Evolutionary conservation across 2,329 filamentous ascomycete genomes (phyloP).

Genomic region (Cordyceps militaris): DNA sequence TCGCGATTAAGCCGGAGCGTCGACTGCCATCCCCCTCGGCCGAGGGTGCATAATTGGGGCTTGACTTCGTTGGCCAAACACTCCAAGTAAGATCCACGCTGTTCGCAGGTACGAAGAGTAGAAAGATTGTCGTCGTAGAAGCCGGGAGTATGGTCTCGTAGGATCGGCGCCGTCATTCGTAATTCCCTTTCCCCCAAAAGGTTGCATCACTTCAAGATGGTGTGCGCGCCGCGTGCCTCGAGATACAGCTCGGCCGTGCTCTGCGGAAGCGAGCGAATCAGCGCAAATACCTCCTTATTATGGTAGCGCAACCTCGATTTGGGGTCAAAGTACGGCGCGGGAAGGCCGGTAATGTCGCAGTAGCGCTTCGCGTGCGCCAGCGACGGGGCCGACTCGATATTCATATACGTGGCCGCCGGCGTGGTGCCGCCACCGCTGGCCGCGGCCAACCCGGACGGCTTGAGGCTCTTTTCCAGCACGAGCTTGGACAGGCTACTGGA

Average conservation of each 20-base stretch:
- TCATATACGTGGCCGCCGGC: constrained; percentile 82
- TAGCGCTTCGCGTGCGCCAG: constrained; percentile 80
- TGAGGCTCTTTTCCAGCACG: constrained; percentile 75
- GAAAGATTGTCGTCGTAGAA: not conserved
- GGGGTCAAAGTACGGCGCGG: constrained; percentile 88
- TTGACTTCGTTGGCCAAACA: constrained; percentile 96
- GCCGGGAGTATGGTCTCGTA: not conserved
- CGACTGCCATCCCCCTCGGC: constrained; percentile 76
- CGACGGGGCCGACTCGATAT: constrained; percentile 90
- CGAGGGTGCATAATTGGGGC: constrained; percentile 76
- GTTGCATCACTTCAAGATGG: constrained; percentile 65
- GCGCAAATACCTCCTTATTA: constrained; percentile 82
- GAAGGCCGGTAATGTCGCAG: constrained; percentile 90
- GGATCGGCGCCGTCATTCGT: not conserved
- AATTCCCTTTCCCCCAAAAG: not conserved
- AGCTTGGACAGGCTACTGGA: constrained; percentile 80
- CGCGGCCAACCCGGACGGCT: constrained; percentile 19
- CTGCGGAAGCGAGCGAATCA: constrained; percentile 74
- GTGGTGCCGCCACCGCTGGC: constrained; percentile 31
- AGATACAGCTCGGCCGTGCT: constrained; percentile 81
- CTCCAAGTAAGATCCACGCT: constrained; percentile 6
- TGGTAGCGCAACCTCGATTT: constrained; percentile 92
- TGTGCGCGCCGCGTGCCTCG: constrained; percentile 85
- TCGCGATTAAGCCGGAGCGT: constrained; percentile 99
- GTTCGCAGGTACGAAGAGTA: not conserved